phyloP scores from a whole-genome alignment of 2,329 filamentous ascomycete species.

The Neofusicoccum ribis region DNA sequence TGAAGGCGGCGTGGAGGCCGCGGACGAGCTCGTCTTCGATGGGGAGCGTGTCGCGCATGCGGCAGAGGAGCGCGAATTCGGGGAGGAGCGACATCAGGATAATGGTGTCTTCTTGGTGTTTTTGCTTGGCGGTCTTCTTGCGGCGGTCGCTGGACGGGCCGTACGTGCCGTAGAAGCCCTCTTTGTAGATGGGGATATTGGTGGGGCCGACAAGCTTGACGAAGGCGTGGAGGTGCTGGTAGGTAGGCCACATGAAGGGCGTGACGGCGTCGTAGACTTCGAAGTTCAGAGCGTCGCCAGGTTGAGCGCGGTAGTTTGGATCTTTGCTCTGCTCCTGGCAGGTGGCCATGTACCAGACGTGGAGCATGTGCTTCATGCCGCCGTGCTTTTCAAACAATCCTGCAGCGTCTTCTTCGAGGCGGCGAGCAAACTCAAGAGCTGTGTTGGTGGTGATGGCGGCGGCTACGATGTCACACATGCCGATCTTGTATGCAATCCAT shows the following conservation, averaged over 20 bases:
- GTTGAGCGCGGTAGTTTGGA: background rate
- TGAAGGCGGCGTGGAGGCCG: conserved; percentile 29
- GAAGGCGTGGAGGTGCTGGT: conserved; percentile 26
- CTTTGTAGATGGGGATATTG: conserved; percentile 29
- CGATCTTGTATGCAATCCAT: conserved; percentile 24
- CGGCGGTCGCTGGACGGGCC: conserved; percentile 31
- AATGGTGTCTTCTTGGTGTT: conserved; percentile 39
- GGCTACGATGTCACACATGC: conserved; percentile 22
- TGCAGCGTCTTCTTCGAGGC: conserved; percentile 23
- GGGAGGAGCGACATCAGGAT: conserved; percentile 33
- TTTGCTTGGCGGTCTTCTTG: conserved; percentile 30
- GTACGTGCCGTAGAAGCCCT: conserved; percentile 30
- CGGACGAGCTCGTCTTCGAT: conserved; percentile 33
- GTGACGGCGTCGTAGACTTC: conserved; percentile 23
- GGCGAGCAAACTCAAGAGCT: conserved; percentile 25
- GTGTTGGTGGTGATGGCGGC: conserved; percentile 26
- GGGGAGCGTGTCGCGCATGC: conserved; percentile 25
- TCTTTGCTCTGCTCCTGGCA: background rate
- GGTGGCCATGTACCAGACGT: background rate
- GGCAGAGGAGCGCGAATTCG: conserved; percentile 29
- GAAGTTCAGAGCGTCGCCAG: conserved; percentile 24
- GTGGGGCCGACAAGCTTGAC: conserved; percentile 25
- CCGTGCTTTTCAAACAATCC: conserved; percentile 18
- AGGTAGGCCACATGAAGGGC: conserved; percentile 6
- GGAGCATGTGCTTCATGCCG: background rate